Evolutionary conservation across 2,329 filamentous ascomycete species (phyloP).

Genomic region (Aspergillus sp.): DNA sequence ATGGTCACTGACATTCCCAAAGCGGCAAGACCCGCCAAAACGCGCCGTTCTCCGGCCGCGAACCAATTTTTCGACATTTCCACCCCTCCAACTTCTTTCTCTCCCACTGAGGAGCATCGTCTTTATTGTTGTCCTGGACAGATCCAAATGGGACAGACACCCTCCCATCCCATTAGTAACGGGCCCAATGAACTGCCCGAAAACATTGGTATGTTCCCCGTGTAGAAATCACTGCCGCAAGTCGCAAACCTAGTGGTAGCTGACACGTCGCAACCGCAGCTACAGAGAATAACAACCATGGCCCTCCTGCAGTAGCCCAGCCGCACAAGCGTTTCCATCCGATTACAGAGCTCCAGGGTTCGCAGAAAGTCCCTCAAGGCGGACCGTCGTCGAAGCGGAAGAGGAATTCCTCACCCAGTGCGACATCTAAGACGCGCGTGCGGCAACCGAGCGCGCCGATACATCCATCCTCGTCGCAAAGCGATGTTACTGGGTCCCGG

Average conservation of each 20-base stretch:
- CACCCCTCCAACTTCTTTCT: background rate
- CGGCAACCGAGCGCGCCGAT: background rate
- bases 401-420: constrained; percentile 6
- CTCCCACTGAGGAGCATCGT: background rate
- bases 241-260: background rate
- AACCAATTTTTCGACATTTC: constrained; percentile 1
- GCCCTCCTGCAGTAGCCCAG: background rate
- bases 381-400: constrained; percentile 3
- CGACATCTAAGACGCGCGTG: background rate
- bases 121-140: background rate
- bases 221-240: background rate
- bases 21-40: constrained; percentile 1
- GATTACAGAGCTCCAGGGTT: background rate
- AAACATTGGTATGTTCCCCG: constrained; percentile 5
- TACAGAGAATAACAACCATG: too few species aligned
- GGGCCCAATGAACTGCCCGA: constrained; percentile 1
- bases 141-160: constrained; percentile 12
- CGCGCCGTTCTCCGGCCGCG: background rate
- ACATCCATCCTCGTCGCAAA: background rate
- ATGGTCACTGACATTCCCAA: background rate
- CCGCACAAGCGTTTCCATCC: background rate
- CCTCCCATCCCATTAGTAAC: constrained; percentile 10
- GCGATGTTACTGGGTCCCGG: constrained; percentile 7
- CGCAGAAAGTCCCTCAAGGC: background rate
- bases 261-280: too few species aligned